Percentiles rank a stretch among this genome's conserved stretches.
phyloP scores from a whole-genome alignment of 148 eudicot genomes.

The Vaccinium macrocarpon region DNA sequence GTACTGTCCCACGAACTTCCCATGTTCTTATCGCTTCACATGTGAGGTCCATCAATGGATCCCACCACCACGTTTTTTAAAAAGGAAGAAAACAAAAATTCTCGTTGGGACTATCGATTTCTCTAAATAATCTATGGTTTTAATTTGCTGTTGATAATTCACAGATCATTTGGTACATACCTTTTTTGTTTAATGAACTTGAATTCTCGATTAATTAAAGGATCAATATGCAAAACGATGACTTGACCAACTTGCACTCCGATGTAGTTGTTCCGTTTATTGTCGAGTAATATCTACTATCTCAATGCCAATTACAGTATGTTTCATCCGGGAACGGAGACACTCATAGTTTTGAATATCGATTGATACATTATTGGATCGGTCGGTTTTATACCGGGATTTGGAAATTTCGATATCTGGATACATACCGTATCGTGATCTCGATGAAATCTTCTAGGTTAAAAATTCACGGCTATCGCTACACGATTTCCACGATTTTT shows the following conservation, averaged over 20 bases:
- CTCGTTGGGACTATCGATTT: not conserved
- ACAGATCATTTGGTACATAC: not conserved
- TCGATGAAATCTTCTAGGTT: too few relatives aligned
- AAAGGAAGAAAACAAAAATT: slow-evolving; percentile 2
- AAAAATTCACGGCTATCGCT: too few relatives aligned
- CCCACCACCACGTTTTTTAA: not conserved
- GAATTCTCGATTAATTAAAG: not conserved
- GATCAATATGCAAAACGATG: not conserved
- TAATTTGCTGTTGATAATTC: not conserved
- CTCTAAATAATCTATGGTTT: not conserved
- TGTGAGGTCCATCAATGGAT: slow-evolving; percentile 2
- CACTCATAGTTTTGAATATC: too few relatives aligned
- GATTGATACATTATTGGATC: too few relatives aligned
- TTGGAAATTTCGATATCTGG: too few relatives aligned
- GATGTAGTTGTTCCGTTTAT: not conserved
- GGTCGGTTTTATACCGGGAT: too few relatives aligned
- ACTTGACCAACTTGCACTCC: not conserved
- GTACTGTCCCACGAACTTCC: slow-evolving; percentile 7
- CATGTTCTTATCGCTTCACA: slow-evolving; percentile 11
- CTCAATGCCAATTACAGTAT: not conserved
- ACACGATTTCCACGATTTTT: too few relatives aligned
- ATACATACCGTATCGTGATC: too few relatives aligned
- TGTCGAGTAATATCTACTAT: not conserved
- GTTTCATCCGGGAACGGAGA: too few relatives aligned
- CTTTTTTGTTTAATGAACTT: not conserved